Percentiles rank a stretch among this genome's conserved stretches.
Conservation (phyloP, 176 grass and related monocot genomes). For the Musa acuminata region DNA sequence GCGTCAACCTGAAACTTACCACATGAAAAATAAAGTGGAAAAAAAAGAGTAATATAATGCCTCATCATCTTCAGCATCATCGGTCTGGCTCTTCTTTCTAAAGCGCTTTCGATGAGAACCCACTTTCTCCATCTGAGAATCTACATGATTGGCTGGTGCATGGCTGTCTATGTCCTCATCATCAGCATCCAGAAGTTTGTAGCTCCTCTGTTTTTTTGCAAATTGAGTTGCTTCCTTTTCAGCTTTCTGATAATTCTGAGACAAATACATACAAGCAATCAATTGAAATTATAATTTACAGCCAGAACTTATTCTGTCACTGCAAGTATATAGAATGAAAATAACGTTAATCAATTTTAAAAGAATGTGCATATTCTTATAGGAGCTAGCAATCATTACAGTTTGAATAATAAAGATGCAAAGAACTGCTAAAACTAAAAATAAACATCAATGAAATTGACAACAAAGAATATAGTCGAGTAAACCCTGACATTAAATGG, state of each 20-base stretch:
- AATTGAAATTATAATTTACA: slow-evolving; percentile 5
- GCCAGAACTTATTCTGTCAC: not conserved
- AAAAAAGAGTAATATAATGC: slow-evolving; percentile 23
- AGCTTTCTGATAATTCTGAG: slow-evolving; percentile 62
- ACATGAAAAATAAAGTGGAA: slow-evolving; percentile 6
- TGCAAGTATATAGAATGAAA: not conserved
- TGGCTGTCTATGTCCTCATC: slow-evolving; percentile 39
- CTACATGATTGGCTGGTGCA: slow-evolving; percentile 9
- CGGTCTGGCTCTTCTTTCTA: slow-evolving; percentile 52
- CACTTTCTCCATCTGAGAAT: slow-evolving; percentile 17
- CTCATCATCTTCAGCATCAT: slow-evolving; percentile 42
- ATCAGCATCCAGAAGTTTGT: slow-evolving; percentile 50
- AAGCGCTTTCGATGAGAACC: slow-evolving; percentile 55
- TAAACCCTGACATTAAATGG: too few relatives aligned
- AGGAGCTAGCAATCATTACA: too few relatives aligned
- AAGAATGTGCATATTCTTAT: not conserved
- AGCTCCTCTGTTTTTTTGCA: slow-evolving; percentile 65
- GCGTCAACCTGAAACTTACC: slow-evolving; percentile 7
- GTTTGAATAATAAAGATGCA: too few relatives aligned
- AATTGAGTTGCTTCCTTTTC: slow-evolving; percentile 68
- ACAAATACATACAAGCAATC: slow-evolving; percentile 10
- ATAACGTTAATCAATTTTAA: not conserved
- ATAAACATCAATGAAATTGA: too few relatives aligned
- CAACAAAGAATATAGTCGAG: too few relatives aligned
- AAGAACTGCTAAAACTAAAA: too few relatives aligned